Percentiles rank a stretch among this genome's conserved stretches.
phyloP scores from a whole-genome alignment of 31 red algal species.

The Asparagopsis taxiformis region DNA sequence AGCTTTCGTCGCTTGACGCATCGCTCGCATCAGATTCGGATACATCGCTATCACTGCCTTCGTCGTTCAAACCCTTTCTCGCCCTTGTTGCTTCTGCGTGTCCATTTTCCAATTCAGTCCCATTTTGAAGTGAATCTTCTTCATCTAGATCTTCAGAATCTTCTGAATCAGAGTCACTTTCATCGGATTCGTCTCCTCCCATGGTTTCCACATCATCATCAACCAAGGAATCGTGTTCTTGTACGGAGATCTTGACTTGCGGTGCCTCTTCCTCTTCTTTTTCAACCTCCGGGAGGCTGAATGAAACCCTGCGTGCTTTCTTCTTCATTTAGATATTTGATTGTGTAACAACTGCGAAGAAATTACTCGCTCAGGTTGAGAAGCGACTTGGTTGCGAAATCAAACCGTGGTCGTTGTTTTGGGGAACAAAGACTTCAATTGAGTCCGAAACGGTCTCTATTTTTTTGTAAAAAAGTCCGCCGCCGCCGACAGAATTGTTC shows the following conservation, averaged over 20 bases:
- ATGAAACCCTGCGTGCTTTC: background rate
- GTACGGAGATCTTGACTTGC: background rate
- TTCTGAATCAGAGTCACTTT: slow-evolving; percentile 2
- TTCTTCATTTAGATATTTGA: background rate
- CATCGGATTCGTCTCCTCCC: background rate
- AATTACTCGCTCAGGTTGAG: no score
- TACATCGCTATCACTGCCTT: background rate
- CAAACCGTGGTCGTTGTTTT: no score
- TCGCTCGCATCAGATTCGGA: background rate
- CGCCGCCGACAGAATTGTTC: background rate
- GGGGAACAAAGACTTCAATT: no score
- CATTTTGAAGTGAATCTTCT: background rate
- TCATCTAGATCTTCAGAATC: background rate
- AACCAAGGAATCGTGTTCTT: background rate
- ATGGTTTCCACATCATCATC: background rate
- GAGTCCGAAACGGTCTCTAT: no score
- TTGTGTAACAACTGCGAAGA: no score
- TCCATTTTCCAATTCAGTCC: background rate
- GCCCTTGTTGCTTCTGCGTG: background rate
- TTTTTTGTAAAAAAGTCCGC: slow-evolving; percentile 1
- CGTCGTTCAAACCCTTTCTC: background rate
- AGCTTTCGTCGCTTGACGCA: background rate
- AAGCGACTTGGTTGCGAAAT: no score
- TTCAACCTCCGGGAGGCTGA: background rate
- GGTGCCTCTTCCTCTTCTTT: background rate